Percentiles rank a stretch among this genome's conserved stretches.
Conservation (phyloP, 2,329 filamentous ascomycete genomes). For the Niveomyces coronatus region DNA sequence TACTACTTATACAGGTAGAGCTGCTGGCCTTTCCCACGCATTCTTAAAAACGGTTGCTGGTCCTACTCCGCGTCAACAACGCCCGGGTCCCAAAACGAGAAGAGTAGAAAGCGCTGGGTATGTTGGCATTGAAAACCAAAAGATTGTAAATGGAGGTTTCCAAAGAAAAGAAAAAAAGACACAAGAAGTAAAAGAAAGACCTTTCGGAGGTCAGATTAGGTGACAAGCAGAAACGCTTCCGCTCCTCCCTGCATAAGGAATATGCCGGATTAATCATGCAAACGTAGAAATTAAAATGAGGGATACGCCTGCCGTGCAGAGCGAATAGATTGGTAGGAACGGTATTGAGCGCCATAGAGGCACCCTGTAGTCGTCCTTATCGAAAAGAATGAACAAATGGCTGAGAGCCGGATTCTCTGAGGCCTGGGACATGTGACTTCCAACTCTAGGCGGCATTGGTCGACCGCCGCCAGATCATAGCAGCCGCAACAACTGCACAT, state of each 20-base stretch:
- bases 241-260: constrained; percentile 6
- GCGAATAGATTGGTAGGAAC: not conserved
- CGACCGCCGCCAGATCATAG: constrained; percentile 54
- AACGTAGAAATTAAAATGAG: constrained; percentile 9
- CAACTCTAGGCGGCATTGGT: constrained; percentile 32
- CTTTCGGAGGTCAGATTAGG: not conserved
- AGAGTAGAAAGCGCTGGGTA: too few species aligned
- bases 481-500: constrained; percentile 51
- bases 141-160: too few species aligned
- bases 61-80: too few species aligned
- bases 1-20: constrained; percentile 8
- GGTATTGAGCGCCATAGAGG: not conserved
- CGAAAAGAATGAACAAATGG: not conserved
- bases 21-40: not conserved
- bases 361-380: too few species aligned
- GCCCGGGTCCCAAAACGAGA: too few species aligned
- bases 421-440: not conserved
- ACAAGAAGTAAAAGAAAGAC: not conserved
- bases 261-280: constrained; percentile 5
- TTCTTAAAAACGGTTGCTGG: not conserved
- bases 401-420: not conserved
- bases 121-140: too few species aligned
- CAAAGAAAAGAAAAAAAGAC: constrained; percentile 1
- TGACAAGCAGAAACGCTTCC: constrained; percentile 4
- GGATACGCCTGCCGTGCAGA: constrained; percentile 6